phyloP scores from a whole-genome alignment of 2,329 filamentous ascomycete species.

The Hymenoscyphus repandus region DNA sequence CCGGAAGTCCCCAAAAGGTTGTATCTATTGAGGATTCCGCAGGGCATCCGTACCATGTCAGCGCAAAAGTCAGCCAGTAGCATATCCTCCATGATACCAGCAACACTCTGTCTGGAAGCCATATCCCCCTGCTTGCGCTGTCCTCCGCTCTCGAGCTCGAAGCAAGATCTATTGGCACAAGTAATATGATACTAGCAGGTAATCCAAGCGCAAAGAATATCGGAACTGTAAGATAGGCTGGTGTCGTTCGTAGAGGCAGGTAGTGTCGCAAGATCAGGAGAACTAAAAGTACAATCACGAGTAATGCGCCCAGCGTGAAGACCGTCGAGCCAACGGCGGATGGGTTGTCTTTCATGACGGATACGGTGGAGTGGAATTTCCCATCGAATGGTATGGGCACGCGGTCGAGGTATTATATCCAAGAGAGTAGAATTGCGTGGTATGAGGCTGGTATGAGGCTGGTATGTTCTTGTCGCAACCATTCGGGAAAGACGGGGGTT shows the following conservation, averaged over 20 bases:
- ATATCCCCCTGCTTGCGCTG: constrained; percentile 71
- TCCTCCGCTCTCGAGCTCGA: constrained; percentile 73
- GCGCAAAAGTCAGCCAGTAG: constrained; percentile 93
- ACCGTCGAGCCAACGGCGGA: constrained; percentile 73
- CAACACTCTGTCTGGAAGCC: constrained; percentile 73
- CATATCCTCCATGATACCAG: constrained; percentile 90
- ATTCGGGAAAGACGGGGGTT: too few relatives aligned
- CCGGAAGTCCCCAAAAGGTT: neutral
- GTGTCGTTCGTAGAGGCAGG: constrained; percentile 83
- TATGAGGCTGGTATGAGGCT: too few relatives aligned
- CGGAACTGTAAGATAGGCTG: constrained; percentile 81
- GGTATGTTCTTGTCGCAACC: too few relatives aligned
- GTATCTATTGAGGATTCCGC: neutral
- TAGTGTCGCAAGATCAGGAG: constrained; percentile 85
- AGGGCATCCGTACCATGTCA: constrained; percentile 69
- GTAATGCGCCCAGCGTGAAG: constrained; percentile 68
- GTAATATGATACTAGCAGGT: constrained; percentile 81
- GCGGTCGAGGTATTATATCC: too few relatives aligned
- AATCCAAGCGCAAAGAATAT: constrained; percentile 96
- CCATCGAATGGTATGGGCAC: constrained; percentile 10
- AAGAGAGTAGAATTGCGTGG: too few relatives aligned
- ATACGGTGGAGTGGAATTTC: neutral
- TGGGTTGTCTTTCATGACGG: constrained; percentile 34
- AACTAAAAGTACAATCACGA: constrained; percentile 69
- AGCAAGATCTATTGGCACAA: constrained; percentile 93